These are phyloP conservation scores for Petrea volubilis DNA, from an alignment of 257 asterid genomes.

Conservation along the genomic window DNA sequence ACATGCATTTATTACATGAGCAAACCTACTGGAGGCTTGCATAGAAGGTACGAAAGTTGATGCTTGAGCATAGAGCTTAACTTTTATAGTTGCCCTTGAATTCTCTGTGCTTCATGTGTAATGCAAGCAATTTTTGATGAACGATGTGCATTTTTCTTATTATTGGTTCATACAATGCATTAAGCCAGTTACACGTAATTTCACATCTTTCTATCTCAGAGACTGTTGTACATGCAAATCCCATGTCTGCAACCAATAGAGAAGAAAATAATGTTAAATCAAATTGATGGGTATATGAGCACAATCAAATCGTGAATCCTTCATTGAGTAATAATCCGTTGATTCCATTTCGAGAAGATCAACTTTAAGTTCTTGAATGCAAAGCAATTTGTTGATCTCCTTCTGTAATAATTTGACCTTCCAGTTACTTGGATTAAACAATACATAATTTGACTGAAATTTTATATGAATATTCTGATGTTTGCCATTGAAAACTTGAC, in stretches of 20 bases:
- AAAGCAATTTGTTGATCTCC: constrained; percentile 7
- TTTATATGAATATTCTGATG: neutral
- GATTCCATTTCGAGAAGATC: neutral
- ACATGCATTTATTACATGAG: neutral
- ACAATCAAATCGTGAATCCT: neutral
- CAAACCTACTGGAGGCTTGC: constrained; percentile 6
- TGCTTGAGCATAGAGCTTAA: neutral
- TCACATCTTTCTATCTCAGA: neutral
- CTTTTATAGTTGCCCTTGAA: neutral
- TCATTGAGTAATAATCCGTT: constrained; percentile 2
- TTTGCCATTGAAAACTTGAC: neutral
- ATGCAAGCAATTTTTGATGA: constrained; percentile 1
- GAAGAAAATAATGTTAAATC: neutral
- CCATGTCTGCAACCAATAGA: neutral
- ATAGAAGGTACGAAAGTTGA: neutral
- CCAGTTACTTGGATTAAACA: neutral
- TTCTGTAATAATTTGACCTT: constrained; percentile 6
- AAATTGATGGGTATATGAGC: neutral
- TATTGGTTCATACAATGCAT: neutral
- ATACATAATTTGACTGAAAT: neutral
- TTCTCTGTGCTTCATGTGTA: neutral
- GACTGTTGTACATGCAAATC: constrained; percentile 6
- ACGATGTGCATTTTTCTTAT: neutral
- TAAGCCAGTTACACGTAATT: neutral
- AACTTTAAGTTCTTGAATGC: neutral